Evolutionary conservation across 2,329 filamentous ascomycete species (phyloP).

Genomic region (Sporothrix pallida): DNA sequence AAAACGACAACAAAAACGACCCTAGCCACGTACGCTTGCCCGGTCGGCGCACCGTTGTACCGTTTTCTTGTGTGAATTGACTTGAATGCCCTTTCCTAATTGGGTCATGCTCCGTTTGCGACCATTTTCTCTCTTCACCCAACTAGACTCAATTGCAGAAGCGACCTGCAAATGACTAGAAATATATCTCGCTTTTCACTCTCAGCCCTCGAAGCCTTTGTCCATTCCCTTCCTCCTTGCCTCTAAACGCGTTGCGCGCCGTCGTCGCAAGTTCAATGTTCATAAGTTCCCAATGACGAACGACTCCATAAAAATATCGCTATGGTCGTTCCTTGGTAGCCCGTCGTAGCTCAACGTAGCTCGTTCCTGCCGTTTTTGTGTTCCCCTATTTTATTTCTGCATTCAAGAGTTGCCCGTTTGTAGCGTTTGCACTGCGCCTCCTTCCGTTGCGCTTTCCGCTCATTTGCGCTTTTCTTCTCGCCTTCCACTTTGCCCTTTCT

Average conservation of each 20-base stretch:
- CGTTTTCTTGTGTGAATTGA: neutral
- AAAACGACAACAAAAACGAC: too few relatives aligned
- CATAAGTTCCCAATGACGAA: neutral
- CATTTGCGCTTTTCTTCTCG: neutral
- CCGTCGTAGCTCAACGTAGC: neutral
- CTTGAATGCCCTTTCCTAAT: neutral
- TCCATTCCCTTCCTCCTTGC: neutral
- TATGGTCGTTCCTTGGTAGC: neutral
- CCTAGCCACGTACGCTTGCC: neutral
- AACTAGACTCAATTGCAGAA: neutral
- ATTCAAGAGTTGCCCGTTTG: too few relatives aligned
- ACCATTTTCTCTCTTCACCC: neutral
- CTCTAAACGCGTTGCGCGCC: too few relatives aligned
- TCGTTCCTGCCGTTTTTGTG: constrained; percentile 13
- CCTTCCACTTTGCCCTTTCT: neutral
- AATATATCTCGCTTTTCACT: neutral
- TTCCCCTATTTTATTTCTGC: neutral
- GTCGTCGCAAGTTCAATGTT: neutral
- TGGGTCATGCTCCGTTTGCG: neutral
- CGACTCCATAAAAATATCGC: neutral
- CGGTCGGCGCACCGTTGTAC: neutral
- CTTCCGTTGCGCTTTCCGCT: constrained; percentile 13
- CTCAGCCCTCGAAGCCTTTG: neutral
- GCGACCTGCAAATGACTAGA: too few relatives aligned
- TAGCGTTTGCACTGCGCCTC: constrained; percentile 24